Base-by-base conservation (phyloP, 805 yeast species). In the Lachancea dasiensis region DNA sequence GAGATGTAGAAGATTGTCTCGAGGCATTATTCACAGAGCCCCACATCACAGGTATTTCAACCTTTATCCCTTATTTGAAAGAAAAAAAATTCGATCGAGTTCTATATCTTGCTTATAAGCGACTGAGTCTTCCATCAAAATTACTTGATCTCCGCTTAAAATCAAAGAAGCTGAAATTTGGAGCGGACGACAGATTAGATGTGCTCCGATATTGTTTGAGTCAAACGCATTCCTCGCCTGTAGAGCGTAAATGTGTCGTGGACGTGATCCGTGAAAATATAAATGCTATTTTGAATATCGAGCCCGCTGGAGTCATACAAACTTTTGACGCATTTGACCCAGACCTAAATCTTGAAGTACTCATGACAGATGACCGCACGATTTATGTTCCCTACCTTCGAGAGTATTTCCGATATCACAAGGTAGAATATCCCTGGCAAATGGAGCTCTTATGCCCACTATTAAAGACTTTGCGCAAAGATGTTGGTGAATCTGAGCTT, bases 1-100 rank as follows among this genome's bases (percentile, higher is more conserved):
- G n/a, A n/a, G n/a, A n/a, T n/a, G n/a, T n/a, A n/a, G n/a, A n/a
- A n/a, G n/a, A n/a, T 92, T 13, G 54, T 90, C 1, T 75, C 94
- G 0, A 67, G 69, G 1, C 81, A 80, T 53, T 76, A 72, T 36
- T n/a, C n/a, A n/a, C n/a, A n/a, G n/a, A n/a, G n/a, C n/a, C n/a
- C n/a, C n/a, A n/a, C n/a, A 86, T 90, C 0, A 61, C 70, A 0
- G 69, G 76, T 48, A 63, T 73, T 17, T 67, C 68, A 1, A 60
- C 58, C 15, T 56, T 86, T 21, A 45, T 61, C 7, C 33, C 52
- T 20, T 41, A 47, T 9, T 22, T 63, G 11, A 51, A 50, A 13
- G 47, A 43, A 10, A 33, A 37, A 15, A 50, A 52, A 5, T 56
- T 53, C 18, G 39, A 49, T 7, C 50, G 27, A 38, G 58, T 39